A percentile compares a stretch with the other conserved stretches of the same genome.
phyloP scores from a whole-genome alignment of 2,329 filamentous ascomycete species.

The Mycogone perniciosa region DNA sequence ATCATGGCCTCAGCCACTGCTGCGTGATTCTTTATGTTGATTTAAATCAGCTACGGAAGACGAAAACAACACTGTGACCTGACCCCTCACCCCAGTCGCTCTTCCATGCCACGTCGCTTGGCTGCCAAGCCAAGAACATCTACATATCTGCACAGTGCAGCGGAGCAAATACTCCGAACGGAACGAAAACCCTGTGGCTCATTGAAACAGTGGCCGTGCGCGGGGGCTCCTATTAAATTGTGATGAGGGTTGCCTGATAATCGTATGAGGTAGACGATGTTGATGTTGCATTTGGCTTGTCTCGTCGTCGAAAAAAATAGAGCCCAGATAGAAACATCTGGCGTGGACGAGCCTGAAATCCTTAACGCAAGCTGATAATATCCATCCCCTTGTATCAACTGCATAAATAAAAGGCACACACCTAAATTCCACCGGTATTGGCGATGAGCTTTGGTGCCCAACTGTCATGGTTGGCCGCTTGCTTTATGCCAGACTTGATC shows the following conservation, averaged over 20 bases:
- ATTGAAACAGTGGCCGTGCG: conserved; percentile 16
- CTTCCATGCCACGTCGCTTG: not conserved
- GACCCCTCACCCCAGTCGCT: not conserved
- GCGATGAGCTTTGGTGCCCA: not conserved
- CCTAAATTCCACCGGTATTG: not conserved
- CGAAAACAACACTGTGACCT: not conserved
- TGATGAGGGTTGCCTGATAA: not conserved
- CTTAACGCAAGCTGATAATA: no score
- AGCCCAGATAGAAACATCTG: no score
- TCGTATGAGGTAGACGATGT: not conserved
- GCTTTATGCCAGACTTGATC: no score
- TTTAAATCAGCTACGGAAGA: not conserved
- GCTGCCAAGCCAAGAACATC: not conserved
- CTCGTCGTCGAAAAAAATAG: no score
- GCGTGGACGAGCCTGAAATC: no score
- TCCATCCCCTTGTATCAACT: no score
- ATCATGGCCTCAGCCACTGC: not conserved
- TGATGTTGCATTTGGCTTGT: no score
- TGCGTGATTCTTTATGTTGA: not conserved
- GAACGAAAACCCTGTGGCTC: not conserved
- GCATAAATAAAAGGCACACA: not conserved
- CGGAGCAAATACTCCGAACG: conserved; percentile 1
- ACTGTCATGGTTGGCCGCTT: not conserved
- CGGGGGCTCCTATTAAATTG: conserved; percentile 3
- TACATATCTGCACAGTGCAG: not conserved